phyloP scores from a whole-genome alignment of 176 grass and related monocot species.

The Saccharum officinarum region DNA sequence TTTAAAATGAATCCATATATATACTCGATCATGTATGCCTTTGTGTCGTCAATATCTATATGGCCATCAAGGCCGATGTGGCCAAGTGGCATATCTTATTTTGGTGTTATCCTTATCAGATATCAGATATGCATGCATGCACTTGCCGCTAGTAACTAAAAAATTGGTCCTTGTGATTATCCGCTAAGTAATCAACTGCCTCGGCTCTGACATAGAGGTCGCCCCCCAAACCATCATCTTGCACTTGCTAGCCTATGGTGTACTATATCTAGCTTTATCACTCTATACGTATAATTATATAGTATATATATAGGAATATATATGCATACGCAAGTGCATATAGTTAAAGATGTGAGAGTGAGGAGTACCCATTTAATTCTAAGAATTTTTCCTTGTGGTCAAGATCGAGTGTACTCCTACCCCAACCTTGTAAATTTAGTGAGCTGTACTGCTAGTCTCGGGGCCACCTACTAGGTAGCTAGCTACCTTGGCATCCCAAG shows the following conservation, averaged over 20 bases:
- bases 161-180: conserved; percentile 28
- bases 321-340: neutral
- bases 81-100: neutral
- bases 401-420: conserved; percentile 7
- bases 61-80: neutral
- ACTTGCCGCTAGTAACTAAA: neutral
- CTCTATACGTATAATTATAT: neutral
- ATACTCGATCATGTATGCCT: neutral
- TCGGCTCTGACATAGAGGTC: neutral
- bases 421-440: conserved; percentile 4
- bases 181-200: neutral
- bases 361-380: neutral
- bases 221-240: neutral
- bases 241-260: neutral
- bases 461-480: neutral
- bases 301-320: neutral
- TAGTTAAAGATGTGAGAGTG: conserved; percentile 25
- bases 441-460: neutral
- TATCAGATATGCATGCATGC: conserved; percentile 15
- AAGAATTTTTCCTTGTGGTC: conserved; percentile 3
- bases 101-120: conserved; percentile 24
- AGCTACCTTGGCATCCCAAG: conserved; percentile 1
- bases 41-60: conserved; percentile 16
- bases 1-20: neutral
- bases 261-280: conserved; percentile 2